A percentile compares a stretch with the other conserved stretches of the same genome.
Conservation (phyloP, 805 yeast genomes). For the Kuraishia capsulata region DNA sequence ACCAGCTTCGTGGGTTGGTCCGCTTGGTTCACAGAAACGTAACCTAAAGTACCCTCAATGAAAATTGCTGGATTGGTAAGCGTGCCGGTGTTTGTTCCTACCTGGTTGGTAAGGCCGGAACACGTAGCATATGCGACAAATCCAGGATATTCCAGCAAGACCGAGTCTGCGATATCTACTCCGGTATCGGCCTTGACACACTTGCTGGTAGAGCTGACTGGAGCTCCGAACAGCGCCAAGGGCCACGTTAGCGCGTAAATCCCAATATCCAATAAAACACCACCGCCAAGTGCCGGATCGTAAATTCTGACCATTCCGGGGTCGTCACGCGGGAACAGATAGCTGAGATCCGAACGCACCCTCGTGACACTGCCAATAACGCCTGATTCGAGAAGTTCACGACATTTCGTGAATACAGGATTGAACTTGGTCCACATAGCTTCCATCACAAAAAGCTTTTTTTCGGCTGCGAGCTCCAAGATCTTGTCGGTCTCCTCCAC, state of each 20-base stretch:
- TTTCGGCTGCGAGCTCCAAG: slow-evolving; percentile 31
- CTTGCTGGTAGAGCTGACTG: slow-evolving; percentile 16
- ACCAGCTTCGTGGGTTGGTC: slow-evolving; percentile 15
- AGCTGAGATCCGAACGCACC: slow-evolving; percentile 29
- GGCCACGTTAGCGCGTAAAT: slow-evolving; percentile 40
- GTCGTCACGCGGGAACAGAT: slow-evolving; percentile 5
- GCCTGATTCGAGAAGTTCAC: slow-evolving; percentile 24
- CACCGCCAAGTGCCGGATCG: slow-evolving; percentile 40
- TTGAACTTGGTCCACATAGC: slow-evolving; percentile 49
- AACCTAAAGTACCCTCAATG: slow-evolving; percentile 13
- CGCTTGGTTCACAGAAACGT: slow-evolving; percentile 8
- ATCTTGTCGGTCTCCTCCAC: slow-evolving; percentile 31
- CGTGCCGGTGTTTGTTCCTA: not conserved
- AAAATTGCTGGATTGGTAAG: slow-evolving; percentile 2
- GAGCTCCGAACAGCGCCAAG: slow-evolving; percentile 23
- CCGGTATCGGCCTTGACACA: slow-evolving; percentile 27
- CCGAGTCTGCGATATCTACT: slow-evolving; percentile 31
- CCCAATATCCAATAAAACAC: slow-evolving; percentile 47
- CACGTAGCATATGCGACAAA: slow-evolving; percentile 27
- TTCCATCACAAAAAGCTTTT: slow-evolving; percentile 43
- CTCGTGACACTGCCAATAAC: slow-evolving; percentile 39
- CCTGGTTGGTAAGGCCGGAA: slow-evolving; percentile 7
- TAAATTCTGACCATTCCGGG: slow-evolving; percentile 21
- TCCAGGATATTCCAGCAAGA: slow-evolving; percentile 24
- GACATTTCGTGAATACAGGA: slow-evolving; percentile 29